phyloP scores from a whole-genome alignment of 176 grass and related monocot species.

The Raddia distichophylla region DNA sequence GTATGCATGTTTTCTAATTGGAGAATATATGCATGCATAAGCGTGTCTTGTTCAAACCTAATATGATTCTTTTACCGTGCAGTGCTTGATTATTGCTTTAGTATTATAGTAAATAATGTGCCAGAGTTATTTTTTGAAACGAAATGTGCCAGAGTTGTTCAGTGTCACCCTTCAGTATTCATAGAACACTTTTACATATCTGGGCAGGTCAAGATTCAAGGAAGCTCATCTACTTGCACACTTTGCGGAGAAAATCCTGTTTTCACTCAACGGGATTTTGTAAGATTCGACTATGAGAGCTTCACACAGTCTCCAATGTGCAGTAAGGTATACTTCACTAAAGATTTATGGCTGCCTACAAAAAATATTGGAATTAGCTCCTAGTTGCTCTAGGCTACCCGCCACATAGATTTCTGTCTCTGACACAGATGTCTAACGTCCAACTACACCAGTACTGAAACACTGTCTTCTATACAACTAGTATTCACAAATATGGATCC shows the following conservation, averaged over 20 bases:
- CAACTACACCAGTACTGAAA: neutral
- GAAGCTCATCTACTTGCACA: slow-evolving; percentile 64
- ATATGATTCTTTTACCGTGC: neutral
- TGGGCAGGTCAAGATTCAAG: slow-evolving; percentile 79
- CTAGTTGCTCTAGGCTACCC: neutral
- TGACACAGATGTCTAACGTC: neutral
- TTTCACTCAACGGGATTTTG: slow-evolving; percentile 67
- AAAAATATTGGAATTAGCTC: neutral
- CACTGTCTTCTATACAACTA: neutral
- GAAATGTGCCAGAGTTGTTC: neutral
- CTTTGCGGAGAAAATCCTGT: slow-evolving; percentile 68
- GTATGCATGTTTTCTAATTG: neutral
- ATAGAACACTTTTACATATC: neutral
- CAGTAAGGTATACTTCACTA: slow-evolving; percentile 58
- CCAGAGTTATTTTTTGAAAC: neutral
- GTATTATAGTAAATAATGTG: neutral
- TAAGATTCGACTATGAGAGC: slow-evolving; percentile 86
- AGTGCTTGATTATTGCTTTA: neutral
- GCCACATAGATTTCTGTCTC: neutral
- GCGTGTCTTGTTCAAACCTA: neutral
- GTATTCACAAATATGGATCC: neutral
- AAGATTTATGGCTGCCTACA: neutral
- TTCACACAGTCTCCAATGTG: slow-evolving; percentile 94
- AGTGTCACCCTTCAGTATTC: neutral
- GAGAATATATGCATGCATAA: neutral